Evolutionary conservation across 257 asterid species (phyloP), one percentile per base, ranked within the genome.

Genomic region (Prunella vulgaris): DNA sequence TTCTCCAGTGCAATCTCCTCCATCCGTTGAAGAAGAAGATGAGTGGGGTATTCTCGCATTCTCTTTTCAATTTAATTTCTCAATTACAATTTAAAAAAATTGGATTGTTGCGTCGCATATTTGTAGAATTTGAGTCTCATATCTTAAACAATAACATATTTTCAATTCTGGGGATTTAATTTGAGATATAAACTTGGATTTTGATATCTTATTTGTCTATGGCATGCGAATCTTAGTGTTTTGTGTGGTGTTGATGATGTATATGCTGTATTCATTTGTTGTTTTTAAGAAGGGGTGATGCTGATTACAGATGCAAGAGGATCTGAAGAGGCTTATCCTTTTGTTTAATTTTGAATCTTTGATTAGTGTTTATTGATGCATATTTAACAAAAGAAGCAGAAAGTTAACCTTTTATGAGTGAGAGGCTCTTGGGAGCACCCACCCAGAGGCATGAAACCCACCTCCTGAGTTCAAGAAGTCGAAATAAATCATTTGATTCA

Each of bases 1-100:
- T 32, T 77, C 81, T 48, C 73, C 77, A 33, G 72, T 71, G 76
- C 90, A 80, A 46, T 60, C 82, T 81, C 40, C 87, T 78, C 64
- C 80, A 77, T 73, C 88, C 62, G 37, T 52, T 37, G 85, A 85
- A 70, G 90, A 84, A 68, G 89, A 84, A 68, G 89, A 89, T 20
- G 96, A 87, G 81, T 82, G 84, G 87, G 83, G 77, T 77, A 49
- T 57, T 66, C 25, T 40, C 7, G 30, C 17, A 14, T 32, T 58
- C 28, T 46, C 60, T 48, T 62, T 10, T 22, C 37, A 6, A n/a
- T 59, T 76, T 13, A 5, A 20, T 30, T 1, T 18, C 28, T n/a
- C n/a, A n/a, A n/a, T n/a, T n/a, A n/a, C n/a, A n/a, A n/a, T n/a
- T n/a, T n/a, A n/a, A n/a, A n/a, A n/a, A n/a, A n/a, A n/a, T n/a